phyloP scores from a whole-genome alignment of 768 basidiomycete genomes.

The Boletus barrowsii region DNA sequence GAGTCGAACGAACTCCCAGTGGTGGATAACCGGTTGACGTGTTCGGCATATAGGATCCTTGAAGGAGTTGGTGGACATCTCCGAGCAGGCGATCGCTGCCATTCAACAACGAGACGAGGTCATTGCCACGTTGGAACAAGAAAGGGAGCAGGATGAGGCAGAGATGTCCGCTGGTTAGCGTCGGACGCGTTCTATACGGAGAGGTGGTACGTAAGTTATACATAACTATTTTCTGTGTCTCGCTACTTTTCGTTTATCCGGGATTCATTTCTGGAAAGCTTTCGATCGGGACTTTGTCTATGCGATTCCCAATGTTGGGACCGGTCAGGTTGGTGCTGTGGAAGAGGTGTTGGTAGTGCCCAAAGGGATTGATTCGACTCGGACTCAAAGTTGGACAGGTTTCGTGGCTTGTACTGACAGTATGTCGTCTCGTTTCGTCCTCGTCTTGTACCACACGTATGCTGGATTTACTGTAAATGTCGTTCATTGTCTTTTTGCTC shows the following conservation, averaged over 20 bases:
- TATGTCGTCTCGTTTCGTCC: too few relatives aligned
- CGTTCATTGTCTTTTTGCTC: too few relatives aligned
- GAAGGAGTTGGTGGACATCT: slow-evolving; percentile 30
- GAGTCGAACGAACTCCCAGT: slow-evolving; percentile 11
- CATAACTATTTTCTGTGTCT: background rate
- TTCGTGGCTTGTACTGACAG: too few relatives aligned
- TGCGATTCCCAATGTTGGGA: too few relatives aligned
- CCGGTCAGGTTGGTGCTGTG: too few relatives aligned
- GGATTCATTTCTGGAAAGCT: too few relatives aligned
- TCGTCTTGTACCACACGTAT: too few relatives aligned
- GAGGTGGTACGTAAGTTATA: background rate
- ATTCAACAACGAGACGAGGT: slow-evolving; percentile 31
- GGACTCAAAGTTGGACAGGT: too few relatives aligned
- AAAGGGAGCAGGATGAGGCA: slow-evolving; percentile 4
- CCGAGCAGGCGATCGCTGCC: slow-evolving; percentile 32
- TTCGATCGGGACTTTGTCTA: too few relatives aligned
- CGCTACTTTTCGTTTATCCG: background rate
- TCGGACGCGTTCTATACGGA: background rate
- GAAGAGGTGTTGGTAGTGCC: too few relatives aligned
- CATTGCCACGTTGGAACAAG: slow-evolving; percentile 6
- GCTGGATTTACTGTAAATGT: too few relatives aligned
- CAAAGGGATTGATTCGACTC: too few relatives aligned
- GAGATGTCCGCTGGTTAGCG: background rate
- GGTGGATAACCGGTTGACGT: background rate
- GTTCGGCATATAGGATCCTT: slow-evolving; percentile 28